phyloP scores from a whole-genome alignment of 2,329 filamentous ascomycete species.

The Gnomoniopsis smithogilvyi region DNA sequence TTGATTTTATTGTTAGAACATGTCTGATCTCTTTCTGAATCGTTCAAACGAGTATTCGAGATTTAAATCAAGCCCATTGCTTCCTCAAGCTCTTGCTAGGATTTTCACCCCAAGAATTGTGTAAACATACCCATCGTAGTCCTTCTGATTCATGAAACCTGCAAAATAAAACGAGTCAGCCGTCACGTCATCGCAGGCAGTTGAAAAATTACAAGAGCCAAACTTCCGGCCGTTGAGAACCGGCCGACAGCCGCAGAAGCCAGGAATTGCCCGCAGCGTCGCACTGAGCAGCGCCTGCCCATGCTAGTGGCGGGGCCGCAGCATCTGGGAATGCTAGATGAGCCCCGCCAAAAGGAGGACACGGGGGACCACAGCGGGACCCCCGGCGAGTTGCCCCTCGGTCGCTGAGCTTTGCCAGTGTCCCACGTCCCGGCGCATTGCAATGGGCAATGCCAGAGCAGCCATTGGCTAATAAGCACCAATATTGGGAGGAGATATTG shows the following conservation, averaged over 20 bases:
- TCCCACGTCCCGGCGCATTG: background rate
- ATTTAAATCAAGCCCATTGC: too few species aligned
- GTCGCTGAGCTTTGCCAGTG: background rate
- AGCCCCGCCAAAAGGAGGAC: conserved; percentile 7
- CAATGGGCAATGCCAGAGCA: background rate
- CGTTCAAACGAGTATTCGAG: too few species aligned
- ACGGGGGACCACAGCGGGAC: background rate
- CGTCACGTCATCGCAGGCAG: conserved; percentile 1
- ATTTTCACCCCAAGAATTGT: background rate
- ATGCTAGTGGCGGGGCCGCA: conserved; percentile 8
- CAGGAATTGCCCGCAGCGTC: conserved; percentile 5
- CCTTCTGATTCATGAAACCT: conserved; percentile 97
- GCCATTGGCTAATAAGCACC: background rate
- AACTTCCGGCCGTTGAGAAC: background rate
- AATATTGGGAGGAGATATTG: background rate
- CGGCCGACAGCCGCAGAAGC: conserved; percentile 1
- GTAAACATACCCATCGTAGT: conserved; percentile 79
- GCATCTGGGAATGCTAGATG: conserved; percentile 3
- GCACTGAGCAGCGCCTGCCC: background rate
- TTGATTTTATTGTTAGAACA: conserved; percentile 1
- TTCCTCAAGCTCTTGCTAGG: background rate
- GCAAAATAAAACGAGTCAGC: conserved; percentile 19
- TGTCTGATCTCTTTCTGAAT: background rate
- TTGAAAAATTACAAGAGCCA: background rate
- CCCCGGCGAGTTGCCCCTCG: background rate